These are phyloP conservation scores for Calocera viscosa DNA, from an alignment of 768 basidiomycete species.

Conservation along the genomic window DNA sequence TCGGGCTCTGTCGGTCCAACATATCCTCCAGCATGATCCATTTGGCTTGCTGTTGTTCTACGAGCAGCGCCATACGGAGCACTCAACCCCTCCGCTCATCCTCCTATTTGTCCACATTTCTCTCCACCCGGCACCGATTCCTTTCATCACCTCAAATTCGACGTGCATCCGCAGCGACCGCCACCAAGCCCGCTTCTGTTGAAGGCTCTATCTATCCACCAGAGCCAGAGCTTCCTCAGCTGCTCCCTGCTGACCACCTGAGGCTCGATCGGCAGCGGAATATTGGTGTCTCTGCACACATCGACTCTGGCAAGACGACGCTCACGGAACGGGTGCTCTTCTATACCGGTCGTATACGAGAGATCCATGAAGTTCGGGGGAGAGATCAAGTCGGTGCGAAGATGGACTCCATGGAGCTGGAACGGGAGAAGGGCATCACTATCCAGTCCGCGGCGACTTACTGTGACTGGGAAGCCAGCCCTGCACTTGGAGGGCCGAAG, in stretches of 20 bases:
- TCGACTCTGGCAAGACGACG: conserved; percentile 96
- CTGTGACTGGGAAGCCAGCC: conserved; percentile 82
- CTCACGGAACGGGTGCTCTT: conserved; percentile 90
- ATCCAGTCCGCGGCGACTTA: conserved; percentile 98
- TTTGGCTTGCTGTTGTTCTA: background rate
- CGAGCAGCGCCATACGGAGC: background rate
- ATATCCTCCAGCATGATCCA: background rate
- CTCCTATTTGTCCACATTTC: background rate
- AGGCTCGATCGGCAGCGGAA: conserved; percentile 73
- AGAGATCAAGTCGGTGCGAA: conserved; percentile 94
- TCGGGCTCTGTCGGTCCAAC: too few species aligned
- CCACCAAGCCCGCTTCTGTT: conserved; percentile 12
- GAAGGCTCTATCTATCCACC: conserved; percentile 20
- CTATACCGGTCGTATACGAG: conserved; percentile 89
- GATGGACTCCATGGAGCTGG: conserved; percentile 99
- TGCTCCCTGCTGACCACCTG: conserved; percentile 48
- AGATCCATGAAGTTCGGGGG: conserved; percentile 95
- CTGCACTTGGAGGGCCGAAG: conserved; percentile 48
- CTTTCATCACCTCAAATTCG: background rate
- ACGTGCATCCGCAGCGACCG: background rate
- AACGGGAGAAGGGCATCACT: conserved; percentile 97
- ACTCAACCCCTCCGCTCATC: background rate
- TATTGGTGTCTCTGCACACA: conserved; percentile 91
- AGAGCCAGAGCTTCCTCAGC: conserved; percentile 25
- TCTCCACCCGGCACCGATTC: background rate